Evolutionary conservation across 1,139 yeast genomes (phyloP).

Genomic region (Pichia norvegensis): DNA sequence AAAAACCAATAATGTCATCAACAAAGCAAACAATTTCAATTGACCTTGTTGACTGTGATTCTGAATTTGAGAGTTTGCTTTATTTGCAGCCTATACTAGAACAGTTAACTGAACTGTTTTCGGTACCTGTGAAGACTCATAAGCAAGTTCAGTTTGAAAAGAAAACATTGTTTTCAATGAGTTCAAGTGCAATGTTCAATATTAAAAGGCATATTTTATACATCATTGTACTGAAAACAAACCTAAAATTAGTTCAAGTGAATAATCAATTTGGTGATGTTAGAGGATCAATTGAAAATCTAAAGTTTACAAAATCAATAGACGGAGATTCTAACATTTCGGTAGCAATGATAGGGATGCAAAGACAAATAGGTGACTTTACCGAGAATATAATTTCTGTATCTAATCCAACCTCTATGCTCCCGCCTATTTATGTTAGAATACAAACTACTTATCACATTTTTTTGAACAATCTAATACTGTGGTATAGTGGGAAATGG

Average conservation of each 20-base stretch:
- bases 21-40: neutral
- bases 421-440: slow-evolving; percentile 31
- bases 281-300: slow-evolving; percentile 22
- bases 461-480: slow-evolving; percentile 35
- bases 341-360: slow-evolving; percentile 14
- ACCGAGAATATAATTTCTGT: slow-evolving; percentile 31
- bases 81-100: neutral
- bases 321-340: slow-evolving; percentile 14
- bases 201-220: slow-evolving; percentile 13
- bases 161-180: slow-evolving; percentile 16
- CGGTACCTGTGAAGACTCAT: neutral
- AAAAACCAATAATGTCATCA: neutral
- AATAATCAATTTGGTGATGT: slow-evolving; percentile 42
- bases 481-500: slow-evolving; percentile 57
- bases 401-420: slow-evolving; percentile 28
- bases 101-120: neutral
- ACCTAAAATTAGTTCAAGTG: slow-evolving; percentile 28
- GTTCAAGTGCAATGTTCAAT: slow-evolving; percentile 21
- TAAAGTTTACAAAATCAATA: slow-evolving; percentile 13
- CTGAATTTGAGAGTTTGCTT: neutral
- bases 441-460: slow-evolving; percentile 30
- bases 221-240: slow-evolving; percentile 18
- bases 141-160: slow-evolving; percentile 10
- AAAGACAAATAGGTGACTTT: slow-evolving; percentile 7
- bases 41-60: neutral